Evolutionary conservation across 1,284 basidiomycete genomes (phyloP).

Genomic region (Trametes hirsuta): DNA sequence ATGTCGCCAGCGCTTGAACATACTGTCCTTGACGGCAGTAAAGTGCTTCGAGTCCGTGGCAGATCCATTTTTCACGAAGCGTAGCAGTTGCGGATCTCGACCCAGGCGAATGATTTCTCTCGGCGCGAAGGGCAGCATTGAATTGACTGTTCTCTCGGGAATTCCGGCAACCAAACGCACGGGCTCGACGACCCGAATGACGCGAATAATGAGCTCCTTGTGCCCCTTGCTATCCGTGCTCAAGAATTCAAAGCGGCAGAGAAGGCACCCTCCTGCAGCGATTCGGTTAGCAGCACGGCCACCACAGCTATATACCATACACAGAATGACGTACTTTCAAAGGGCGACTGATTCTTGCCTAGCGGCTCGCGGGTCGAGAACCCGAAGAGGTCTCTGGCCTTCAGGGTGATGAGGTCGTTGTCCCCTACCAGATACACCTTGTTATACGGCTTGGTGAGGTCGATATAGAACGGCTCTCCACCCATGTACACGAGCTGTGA

Average conservation of each 20-base stretch:
- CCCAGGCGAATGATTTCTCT: too few species aligned
- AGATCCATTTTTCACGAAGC: too few species aligned
- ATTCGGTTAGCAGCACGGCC: background rate
- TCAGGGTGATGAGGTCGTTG: background rate
- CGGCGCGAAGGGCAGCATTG: background rate
- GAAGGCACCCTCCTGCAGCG: background rate
- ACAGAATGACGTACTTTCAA: too few species aligned
- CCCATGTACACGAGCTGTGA: background rate
- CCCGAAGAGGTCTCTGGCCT: background rate
- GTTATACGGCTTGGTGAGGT: background rate
- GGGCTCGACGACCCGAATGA: constrained; percentile 16
- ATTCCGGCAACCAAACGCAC: background rate
- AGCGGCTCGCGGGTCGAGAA: background rate
- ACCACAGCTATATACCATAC: too few species aligned
- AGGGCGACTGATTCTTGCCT: background rate
- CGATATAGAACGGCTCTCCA: constrained; percentile 2
- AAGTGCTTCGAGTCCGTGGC: too few species aligned
- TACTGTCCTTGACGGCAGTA: too few species aligned
- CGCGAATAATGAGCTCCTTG: background rate
- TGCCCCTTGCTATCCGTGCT: background rate
- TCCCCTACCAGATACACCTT: background rate
- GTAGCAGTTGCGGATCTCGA: background rate
- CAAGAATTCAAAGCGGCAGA: background rate
- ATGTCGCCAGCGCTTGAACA: too few species aligned
- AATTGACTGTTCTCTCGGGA: background rate